Evolutionary conservation across 2,329 filamentous ascomycete species (phyloP), one percentile per base, ranked within the genome.

Genomic region (Phaeosphaeriaceae sp.): DNA sequence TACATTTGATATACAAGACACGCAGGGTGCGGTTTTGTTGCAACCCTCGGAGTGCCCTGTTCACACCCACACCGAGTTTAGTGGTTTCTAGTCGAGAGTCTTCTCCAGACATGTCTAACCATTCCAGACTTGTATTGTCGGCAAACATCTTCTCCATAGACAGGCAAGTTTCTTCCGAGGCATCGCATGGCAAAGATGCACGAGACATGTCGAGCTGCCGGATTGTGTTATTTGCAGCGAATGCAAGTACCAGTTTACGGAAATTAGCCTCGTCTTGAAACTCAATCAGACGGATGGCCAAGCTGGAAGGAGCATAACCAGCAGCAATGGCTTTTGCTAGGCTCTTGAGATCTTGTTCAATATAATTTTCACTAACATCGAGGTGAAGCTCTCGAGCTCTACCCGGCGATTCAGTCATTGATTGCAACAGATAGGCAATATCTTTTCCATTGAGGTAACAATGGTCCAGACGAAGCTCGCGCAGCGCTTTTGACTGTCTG

Each of bases 41-140:
- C 53, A 90, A 71, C 4, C 87, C 87, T 15, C 79, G 79, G 49
- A 90, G 72, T 15, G 87, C 86, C 44, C 83, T 77, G 59, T 88
- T 88, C 50, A 90, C 79, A 2, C 87, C 86, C 46, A 86, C 83
- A 13, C 87, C 87, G 54, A 89, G 84, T 40, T 85, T 82, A 3
- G 86, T 86, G 3, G 85, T 85, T 61, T 89, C 87, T n/a, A 90
- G 70, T 59, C 87, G 83, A 5, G 87, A 87, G 56, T 87, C 85
- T 61, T 89, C 87, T 7, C 87, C 87, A 20, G 86, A 88, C 36
- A 90, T 86, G 65, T 89, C 84, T 11, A 90, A 73, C 65, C 85
- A 85, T 58, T 86, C 79, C 2, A 90, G 74, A 1, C 83, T 85
- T n/a, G 78, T 77, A 52, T 90, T 90, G 43, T 87, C 81, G 28